A percentile compares a stretch with the other conserved stretches of the same genome.
phyloP scores from a whole-genome alignment of 1,284 basidiomycete species.

The Ceratobasidium sp. region DNA sequence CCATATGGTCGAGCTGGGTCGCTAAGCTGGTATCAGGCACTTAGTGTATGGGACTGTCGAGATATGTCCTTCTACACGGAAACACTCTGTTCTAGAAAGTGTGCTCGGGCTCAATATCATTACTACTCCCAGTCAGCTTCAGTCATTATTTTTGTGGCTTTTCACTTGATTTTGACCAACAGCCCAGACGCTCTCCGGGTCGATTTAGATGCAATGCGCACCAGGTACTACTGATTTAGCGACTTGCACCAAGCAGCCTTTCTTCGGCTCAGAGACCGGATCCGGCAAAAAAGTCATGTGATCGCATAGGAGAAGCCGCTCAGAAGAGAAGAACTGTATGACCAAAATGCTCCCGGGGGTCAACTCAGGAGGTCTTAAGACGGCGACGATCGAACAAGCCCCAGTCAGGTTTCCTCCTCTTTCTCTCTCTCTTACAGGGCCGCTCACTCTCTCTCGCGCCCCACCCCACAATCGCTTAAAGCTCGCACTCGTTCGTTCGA shows the following conservation, averaged over 20 bases:
- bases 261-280: not conserved
- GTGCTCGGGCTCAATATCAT: not conserved
- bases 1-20: too few species aligned
- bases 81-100: not conserved
- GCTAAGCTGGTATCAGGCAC: not conserved
- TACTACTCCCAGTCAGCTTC: not conserved
- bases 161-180: not conserved
- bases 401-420: constrained; percentile 5
- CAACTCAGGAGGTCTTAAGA: not conserved
- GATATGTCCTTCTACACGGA: not conserved
- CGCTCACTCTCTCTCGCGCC: constrained; percentile 25
- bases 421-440: not conserved
- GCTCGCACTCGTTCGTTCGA: constrained; percentile 7
- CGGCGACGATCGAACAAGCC: not conserved
- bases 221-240: not conserved
- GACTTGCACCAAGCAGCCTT: too few species aligned
- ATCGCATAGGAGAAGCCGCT: not conserved
- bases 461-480: constrained; percentile 23
- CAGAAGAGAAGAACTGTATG: not conserved
- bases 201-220: not conserved
- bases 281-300: constrained; percentile 1
- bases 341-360: constrained; percentile 3
- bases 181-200: not conserved
- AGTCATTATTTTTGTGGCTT: not conserved
- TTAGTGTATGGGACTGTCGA: not conserved